phyloP scores from a whole-genome alignment of 2,329 filamentous ascomycete genomes.

The Onygenales sp. region DNA sequence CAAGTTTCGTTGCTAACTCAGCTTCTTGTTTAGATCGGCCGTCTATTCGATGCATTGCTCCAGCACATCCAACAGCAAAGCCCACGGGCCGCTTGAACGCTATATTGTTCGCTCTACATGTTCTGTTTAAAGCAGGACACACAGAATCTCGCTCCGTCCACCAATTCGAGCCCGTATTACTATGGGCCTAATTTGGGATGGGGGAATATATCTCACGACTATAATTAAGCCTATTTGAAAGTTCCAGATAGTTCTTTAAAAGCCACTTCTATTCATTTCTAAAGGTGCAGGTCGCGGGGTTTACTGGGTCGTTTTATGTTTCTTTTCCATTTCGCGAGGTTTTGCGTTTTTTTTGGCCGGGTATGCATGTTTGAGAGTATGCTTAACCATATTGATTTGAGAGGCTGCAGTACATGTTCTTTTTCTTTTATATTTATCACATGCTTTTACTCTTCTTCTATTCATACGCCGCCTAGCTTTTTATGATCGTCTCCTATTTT shows the following conservation, averaged over 20 bases:
- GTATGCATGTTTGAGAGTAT: constrained; percentile 5
- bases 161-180: not conserved
- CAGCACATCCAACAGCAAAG: constrained; percentile 40
- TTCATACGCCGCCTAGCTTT: not conserved
- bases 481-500: not conserved
- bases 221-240: not conserved
- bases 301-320: constrained; percentile 1
- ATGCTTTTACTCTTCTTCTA: not conserved
- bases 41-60: constrained; percentile 36
- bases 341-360: not conserved
- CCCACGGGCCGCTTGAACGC: constrained; percentile 23
- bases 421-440: not conserved
- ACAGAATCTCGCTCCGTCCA: not conserved
- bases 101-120: not conserved
- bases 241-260: not conserved
- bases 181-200: not conserved
- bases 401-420: not conserved
- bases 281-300: not conserved
- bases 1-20: constrained; percentile 2
- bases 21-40: constrained; percentile 27
- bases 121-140: not conserved
- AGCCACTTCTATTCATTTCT: not conserved
- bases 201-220: constrained; percentile 1
- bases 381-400: constrained; percentile 2
- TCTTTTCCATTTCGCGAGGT: not conserved